Evolutionary conservation across 805 yeast species (phyloP).

Genomic region (Candida endomychidarum): DNA sequence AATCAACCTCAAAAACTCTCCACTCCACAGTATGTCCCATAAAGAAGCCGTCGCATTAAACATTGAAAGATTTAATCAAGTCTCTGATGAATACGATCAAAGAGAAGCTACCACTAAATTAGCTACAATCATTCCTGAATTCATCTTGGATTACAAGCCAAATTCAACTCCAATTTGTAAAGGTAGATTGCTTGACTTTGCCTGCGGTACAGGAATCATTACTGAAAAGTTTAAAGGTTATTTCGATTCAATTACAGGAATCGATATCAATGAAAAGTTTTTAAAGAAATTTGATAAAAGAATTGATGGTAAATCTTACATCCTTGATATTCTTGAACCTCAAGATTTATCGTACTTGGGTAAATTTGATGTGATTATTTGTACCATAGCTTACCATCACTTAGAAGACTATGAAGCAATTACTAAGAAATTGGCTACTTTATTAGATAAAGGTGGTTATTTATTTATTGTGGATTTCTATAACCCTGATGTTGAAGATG

Average conservation of each 20-base stretch:
- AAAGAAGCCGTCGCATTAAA: slow-evolving; percentile 25
- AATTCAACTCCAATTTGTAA: background rate
- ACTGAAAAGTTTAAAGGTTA: slow-evolving; percentile 32
- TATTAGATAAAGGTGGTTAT: slow-evolving; percentile 35
- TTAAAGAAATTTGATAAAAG: slow-evolving; percentile 13
- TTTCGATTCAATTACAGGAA: slow-evolving; percentile 20
- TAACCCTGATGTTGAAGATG: slow-evolving; percentile 29
- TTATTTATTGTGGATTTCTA: slow-evolving; percentile 39
- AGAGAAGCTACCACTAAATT: slow-evolving; percentile 17
- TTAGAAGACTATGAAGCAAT: slow-evolving; percentile 29
- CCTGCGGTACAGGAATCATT: slow-evolving; percentile 44
- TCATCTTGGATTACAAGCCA: slow-evolving; percentile 1
- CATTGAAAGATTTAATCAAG: slow-evolving; percentile 1
- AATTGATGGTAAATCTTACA: slow-evolving; percentile 13
- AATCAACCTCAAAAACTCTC: background rate
- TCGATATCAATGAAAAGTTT: slow-evolving; percentile 34
- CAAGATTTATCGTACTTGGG: slow-evolving; percentile 17
- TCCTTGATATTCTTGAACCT: slow-evolving; percentile 27
- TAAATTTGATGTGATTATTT: slow-evolving; percentile 32
- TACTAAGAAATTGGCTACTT: slow-evolving; percentile 29
- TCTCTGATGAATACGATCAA: slow-evolving; percentile 22
- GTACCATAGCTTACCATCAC: slow-evolving; percentile 43
- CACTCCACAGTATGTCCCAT: no score
- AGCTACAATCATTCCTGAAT: slow-evolving; percentile 3
- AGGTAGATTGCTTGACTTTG: slow-evolving; percentile 35